These are phyloP conservation scores for Polytolypa hystricis DNA, from an alignment of 2,329 filamentous ascomycete genomes.

Conservation along the genomic window DNA sequence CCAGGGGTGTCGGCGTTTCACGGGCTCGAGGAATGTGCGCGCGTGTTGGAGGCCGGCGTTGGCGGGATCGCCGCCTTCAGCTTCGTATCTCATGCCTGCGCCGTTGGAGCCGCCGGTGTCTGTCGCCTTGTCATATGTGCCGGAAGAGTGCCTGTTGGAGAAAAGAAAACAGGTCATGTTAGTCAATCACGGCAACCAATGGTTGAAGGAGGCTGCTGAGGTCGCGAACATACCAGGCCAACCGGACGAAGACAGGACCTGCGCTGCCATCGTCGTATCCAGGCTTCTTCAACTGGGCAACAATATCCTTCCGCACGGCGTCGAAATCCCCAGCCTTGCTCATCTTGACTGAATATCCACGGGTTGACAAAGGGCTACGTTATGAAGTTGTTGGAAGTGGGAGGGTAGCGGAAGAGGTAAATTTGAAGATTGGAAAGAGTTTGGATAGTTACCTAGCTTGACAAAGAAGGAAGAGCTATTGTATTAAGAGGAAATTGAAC, in stretches of 20 bases:
- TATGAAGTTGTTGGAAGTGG: too few species aligned
- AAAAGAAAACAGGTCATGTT: conserved; percentile 6
- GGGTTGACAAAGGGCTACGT: too few species aligned
- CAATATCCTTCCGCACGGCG: conserved; percentile 45
- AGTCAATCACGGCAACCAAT: neutral
- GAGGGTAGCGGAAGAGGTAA: too few species aligned
- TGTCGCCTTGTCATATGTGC: conserved; percentile 49
- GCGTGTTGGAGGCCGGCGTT: conserved; percentile 55
- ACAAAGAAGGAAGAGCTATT: too few species aligned
- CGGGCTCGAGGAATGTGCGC: conserved; percentile 51
- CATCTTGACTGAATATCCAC: too few species aligned
- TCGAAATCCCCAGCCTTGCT: conserved; percentile 29
- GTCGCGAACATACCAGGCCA: conserved; percentile 44
- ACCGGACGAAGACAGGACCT: conserved; percentile 51
- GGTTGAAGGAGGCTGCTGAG: neutral
- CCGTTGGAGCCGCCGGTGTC: conserved; percentile 55
- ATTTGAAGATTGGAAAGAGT: too few species aligned
- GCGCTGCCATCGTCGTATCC: conserved; percentile 55
- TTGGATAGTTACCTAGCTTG: too few species aligned
- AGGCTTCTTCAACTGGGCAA: conserved; percentile 45
- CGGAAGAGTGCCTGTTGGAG: conserved; percentile 45
- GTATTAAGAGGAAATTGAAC: too few species aligned
- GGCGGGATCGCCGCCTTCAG: conserved; percentile 52
- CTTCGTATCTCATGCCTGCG: conserved; percentile 55
- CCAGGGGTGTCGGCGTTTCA: conserved; percentile 50